Percentiles rank a stretch among this genome's conserved stretches.
phyloP scores from a whole-genome alignment of 148 eudicot genomes.

The Spergularia marina region DNA sequence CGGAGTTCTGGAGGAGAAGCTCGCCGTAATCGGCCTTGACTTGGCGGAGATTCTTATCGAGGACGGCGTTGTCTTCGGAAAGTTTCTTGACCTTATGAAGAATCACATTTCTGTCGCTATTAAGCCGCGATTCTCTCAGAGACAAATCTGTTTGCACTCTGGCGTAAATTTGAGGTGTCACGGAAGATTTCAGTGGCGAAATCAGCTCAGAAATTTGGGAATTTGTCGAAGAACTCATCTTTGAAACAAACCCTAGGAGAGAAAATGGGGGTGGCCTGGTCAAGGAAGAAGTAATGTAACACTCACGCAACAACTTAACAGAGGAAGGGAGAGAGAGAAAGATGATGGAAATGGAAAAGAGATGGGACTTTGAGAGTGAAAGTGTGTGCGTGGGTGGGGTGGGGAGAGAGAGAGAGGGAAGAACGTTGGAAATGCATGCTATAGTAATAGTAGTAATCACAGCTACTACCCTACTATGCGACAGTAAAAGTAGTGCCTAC shows the following conservation, averaged over 20 bases:
- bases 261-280: not conserved
- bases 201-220: not conserved
- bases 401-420: not conserved
- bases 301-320: too few relatives aligned
- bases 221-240: not conserved
- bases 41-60: slow-evolving; percentile 11
- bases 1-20: not conserved
- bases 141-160: not conserved
- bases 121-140: not conserved
- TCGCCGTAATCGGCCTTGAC: slow-evolving; percentile 4
- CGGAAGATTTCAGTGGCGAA: not conserved
- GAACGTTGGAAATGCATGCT: too few relatives aligned
- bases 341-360: too few relatives aligned
- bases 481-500: too few relatives aligned
- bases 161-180: not conserved
- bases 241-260: not conserved
- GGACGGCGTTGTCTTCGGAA: not conserved
- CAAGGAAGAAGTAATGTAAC: too few relatives aligned
- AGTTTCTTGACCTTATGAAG: not conserved
- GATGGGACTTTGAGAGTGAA: too few relatives aligned
- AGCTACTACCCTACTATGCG: too few relatives aligned
- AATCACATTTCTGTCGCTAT: not conserved
- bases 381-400: too few relatives aligned
- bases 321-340: not conserved
- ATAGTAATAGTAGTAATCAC: too few relatives aligned